Conservation (phyloP, 2,329 filamentous ascomycete genomes). For the Setomelanomma holmii region DNA sequence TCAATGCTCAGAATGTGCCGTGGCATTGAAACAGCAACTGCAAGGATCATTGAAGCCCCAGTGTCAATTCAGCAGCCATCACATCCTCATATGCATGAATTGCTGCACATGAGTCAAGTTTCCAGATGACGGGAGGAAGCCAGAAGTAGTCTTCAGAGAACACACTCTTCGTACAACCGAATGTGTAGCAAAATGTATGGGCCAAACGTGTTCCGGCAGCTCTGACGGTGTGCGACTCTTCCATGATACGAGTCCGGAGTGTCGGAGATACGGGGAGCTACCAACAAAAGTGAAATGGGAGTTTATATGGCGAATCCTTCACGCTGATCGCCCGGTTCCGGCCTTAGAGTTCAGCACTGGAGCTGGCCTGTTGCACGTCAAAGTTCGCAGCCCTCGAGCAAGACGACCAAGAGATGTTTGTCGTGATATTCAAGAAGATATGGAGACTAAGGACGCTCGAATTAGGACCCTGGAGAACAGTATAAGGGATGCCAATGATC, state of each 20-base stretch:
- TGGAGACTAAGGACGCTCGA: neutral
- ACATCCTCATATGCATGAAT: neutral
- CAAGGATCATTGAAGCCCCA: too few relatives aligned
- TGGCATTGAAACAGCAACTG: too few relatives aligned
- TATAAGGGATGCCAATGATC: neutral
- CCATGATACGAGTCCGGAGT: neutral
- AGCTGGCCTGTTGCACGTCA: neutral
- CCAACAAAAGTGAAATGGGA: neutral
- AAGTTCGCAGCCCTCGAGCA: neutral
- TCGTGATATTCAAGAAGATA: neutral
- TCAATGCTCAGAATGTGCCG: too few relatives aligned
- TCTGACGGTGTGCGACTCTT: neutral
- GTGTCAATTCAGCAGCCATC: neutral
- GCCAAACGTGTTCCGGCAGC: neutral
- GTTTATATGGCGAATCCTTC: neutral
- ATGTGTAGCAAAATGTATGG: neutral
- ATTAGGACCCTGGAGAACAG: neutral
- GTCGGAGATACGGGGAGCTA: neutral
- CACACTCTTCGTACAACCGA: neutral
- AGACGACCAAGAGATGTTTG: neutral
- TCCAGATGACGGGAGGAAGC: neutral
- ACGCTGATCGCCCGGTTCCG: neutral
- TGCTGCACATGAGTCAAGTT: neutral
- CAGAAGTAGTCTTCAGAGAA: neutral
- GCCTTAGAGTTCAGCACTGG: neutral